Percentiles rank a stretch among this genome's conserved stretches.
phyloP scores from a whole-genome alignment of 2,329 filamentous ascomycete genomes.

The Stylonectria norvegica region DNA sequence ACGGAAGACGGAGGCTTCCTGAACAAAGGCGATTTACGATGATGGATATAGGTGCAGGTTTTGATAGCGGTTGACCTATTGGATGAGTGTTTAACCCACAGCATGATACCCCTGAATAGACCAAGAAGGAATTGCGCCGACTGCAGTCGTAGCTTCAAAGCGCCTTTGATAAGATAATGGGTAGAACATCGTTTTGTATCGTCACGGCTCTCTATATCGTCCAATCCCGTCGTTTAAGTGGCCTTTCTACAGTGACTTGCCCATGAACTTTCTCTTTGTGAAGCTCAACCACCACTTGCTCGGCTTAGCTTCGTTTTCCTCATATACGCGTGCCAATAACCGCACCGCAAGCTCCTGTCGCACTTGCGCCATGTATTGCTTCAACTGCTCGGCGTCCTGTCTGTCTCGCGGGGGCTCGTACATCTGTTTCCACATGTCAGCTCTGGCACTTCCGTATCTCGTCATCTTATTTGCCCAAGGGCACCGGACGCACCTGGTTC shows the following conservation, averaged over 20 bases:
- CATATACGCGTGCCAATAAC: slow-evolving; percentile 82
- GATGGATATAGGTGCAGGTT: slow-evolving; percentile 11
- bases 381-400: slow-evolving; percentile 82
- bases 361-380: slow-evolving; percentile 88
- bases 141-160: slow-evolving; percentile 6
- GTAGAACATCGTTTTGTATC: slow-evolving; percentile 9
- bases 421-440: slow-evolving; percentile 48
- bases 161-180: slow-evolving; percentile 5
- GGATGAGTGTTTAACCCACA: slow-evolving; percentile 12
- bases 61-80: no score
- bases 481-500: slow-evolving; percentile 63
- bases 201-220: not conserved
- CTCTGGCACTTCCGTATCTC: not conserved
- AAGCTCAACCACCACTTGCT: slow-evolving; percentile 98
- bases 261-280: slow-evolving; percentile 99
- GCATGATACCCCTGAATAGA: slow-evolving; percentile 21
- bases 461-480: not conserved
- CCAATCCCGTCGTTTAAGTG: slow-evolving; percentile 24
- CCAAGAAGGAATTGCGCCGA: slow-evolving; percentile 12
- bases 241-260: slow-evolving; percentile 67
- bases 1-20: slow-evolving; percentile 52
- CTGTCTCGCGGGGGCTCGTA: slow-evolving; percentile 86
- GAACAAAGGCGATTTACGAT: not conserved
- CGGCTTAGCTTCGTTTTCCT: slow-evolving; percentile 69
- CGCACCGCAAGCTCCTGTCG: slow-evolving; percentile 84